Conservation (phyloP, 139 green algal genomes). For the Micractinium sp. region DNA sequence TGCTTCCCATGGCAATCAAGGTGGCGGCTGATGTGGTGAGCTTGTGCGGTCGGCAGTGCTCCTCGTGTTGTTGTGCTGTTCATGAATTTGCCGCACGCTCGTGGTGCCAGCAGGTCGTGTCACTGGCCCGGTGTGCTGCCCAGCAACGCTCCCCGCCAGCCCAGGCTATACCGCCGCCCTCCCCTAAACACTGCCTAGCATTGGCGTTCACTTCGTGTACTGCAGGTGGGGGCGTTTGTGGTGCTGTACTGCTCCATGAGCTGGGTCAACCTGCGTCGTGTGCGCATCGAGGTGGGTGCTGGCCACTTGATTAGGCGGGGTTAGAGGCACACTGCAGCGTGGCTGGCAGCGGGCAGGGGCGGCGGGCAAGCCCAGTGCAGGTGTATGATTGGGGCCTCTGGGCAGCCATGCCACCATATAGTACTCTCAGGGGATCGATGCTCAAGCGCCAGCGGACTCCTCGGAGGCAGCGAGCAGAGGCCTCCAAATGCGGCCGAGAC, state of each 20-base stretch:
- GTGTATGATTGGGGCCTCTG: not conserved
- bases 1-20: not conserved
- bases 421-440: no score
- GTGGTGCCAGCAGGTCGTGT: not conserved
- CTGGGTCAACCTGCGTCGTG: not conserved
- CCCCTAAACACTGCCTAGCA: not conserved
- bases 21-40: not conserved
- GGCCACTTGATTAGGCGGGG: not conserved
- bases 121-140: not conserved
- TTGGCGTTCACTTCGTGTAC: not conserved
- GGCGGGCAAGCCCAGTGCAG: not conserved
- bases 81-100: not conserved
- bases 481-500: no score
- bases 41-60: not conserved
- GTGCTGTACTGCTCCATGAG: not conserved
- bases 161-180: not conserved
- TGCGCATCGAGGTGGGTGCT: not conserved
- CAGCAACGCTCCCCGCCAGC: not conserved
- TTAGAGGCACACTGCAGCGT: no score
- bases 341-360: not conserved
- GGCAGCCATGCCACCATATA: not conserved
- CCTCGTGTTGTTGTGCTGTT: not conserved
- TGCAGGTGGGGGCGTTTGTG: slow-evolving; percentile 2
- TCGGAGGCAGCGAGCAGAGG: no score
- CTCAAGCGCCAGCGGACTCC: not conserved